These are phyloP conservation scores for Lachnellula willkommii DNA, from an alignment of 2,329 filamentous ascomycete species.

Conservation along the genomic window DNA sequence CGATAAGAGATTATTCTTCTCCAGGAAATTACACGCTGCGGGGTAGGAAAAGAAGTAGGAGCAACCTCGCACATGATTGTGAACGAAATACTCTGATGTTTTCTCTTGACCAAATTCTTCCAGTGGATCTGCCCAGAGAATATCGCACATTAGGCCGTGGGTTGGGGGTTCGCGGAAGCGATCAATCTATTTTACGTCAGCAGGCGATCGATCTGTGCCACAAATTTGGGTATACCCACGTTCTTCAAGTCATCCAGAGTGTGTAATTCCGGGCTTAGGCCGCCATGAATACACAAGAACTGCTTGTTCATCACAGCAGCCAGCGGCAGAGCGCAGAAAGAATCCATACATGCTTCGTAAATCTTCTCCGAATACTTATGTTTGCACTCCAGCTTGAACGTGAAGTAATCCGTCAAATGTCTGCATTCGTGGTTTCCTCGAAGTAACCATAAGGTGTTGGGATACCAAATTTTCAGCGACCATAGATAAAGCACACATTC, in stretches of 20 bases:
- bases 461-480: slow-evolving; percentile 98
- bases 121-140: slow-evolving; percentile 95
- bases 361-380: slow-evolving; percentile 97
- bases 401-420: slow-evolving; percentile 99
- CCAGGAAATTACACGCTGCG: slow-evolving; percentile 91
- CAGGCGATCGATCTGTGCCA: not conserved
- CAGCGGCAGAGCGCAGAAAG: slow-evolving; percentile 88
- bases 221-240: slow-evolving; percentile 45
- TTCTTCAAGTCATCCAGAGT: slow-evolving; percentile 90
- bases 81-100: slow-evolving; percentile 92
- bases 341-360: slow-evolving; percentile 98
- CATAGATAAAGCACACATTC: slow-evolving; percentile 98
- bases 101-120: slow-evolving; percentile 99
- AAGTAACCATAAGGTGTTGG: slow-evolving; percentile 92
- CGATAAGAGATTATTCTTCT: slow-evolving; percentile 97
- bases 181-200: slow-evolving; percentile 62
- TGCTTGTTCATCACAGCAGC: slow-evolving; percentile 99
- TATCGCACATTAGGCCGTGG: slow-evolving; percentile 97
- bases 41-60: slow-evolving; percentile 99
- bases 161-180: slow-evolving; percentile 97
- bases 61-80: slow-evolving; percentile 97
- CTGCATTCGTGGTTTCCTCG: slow-evolving; percentile 98
- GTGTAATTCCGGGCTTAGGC: slow-evolving; percentile 90
- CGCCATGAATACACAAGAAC: slow-evolving; percentile 96
- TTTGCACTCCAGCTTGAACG: slow-evolving; percentile 99